Conservation (phyloP, 202 grass and related monocot genomes). For the Saccharum hybrid region DNA sequence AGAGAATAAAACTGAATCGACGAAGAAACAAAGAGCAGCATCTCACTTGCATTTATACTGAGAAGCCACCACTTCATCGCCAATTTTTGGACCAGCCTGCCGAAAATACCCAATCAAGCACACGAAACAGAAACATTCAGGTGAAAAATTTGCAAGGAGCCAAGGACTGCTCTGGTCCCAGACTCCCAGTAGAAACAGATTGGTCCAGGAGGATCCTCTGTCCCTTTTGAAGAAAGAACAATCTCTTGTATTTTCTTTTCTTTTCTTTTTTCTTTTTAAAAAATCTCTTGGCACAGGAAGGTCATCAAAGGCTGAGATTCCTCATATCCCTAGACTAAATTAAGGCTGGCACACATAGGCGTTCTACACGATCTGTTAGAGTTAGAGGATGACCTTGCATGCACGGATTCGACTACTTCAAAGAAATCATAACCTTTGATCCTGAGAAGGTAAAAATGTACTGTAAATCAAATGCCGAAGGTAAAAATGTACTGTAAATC, state of each 20-base stretch:
- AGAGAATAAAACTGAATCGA: neutral
- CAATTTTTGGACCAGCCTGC: neutral
- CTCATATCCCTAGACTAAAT: neutral
- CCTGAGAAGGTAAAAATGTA: neutral
- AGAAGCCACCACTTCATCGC: neutral
- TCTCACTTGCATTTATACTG: constrained; percentile 15
- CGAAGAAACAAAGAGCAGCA: neutral
- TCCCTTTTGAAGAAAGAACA: neutral
- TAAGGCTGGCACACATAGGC: neutral
- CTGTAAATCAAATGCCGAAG: neutral
- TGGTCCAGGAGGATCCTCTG: neutral
- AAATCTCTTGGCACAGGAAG: neutral
- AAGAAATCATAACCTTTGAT: neutral
- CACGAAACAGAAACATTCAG: neutral
- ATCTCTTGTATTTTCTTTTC: neutral
- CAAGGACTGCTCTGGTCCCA: neutral
- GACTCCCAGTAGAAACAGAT: neutral
- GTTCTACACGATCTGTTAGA: constrained; percentile 3
- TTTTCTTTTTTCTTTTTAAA: neutral
- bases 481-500: neutral
- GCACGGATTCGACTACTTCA: neutral
- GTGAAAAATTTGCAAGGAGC: neutral
- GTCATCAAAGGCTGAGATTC: neutral
- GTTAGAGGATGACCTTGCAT: neutral
- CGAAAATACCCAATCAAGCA: neutral